Evolutionary conservation across 2,329 filamentous ascomycete genomes (phyloP).

Genomic region (Colletotrichum cordylinicola): DNA sequence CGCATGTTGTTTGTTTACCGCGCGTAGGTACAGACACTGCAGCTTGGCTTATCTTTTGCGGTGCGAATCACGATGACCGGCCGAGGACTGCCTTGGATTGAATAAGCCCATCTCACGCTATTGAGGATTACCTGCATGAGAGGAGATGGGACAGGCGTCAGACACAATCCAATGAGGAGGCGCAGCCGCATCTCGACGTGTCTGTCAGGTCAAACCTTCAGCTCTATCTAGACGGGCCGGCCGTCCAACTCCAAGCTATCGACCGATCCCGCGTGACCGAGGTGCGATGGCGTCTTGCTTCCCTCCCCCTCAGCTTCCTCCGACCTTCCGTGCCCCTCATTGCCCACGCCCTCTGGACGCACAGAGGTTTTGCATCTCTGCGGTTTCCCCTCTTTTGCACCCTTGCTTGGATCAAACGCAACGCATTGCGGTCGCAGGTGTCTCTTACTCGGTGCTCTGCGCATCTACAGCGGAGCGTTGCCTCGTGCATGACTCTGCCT

Average conservation of each 20-base stretch:
- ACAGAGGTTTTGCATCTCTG: background rate
- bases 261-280: conserved; percentile 10
- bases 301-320: background rate
- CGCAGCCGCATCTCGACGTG: background rate
- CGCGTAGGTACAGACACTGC: background rate
- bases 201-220: conserved; percentile 2
- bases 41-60: conserved; percentile 2
- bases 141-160: conserved; percentile 1
- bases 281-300: conserved; percentile 13
- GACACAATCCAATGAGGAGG: conserved; percentile 15
- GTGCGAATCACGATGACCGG: background rate
- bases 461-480: background rate
- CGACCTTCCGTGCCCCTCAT: conserved; percentile 6
- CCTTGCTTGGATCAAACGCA: background rate
- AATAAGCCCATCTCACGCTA: conserved; percentile 6
- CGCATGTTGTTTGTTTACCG: conserved; percentile 15
- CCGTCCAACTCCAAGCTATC: background rate
- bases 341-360: background rate
- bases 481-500: background rate
- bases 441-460: background rate
- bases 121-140: conserved; percentile 18
- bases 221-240: background rate
- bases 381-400: background rate
- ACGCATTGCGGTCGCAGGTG: background rate
- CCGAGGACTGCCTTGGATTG: background rate